Percentiles rank a stretch among this genome's conserved stretches.
phyloP scores from a whole-genome alignment of 345 rosid genomes.

The Melaleuca alternifolia region DNA sequence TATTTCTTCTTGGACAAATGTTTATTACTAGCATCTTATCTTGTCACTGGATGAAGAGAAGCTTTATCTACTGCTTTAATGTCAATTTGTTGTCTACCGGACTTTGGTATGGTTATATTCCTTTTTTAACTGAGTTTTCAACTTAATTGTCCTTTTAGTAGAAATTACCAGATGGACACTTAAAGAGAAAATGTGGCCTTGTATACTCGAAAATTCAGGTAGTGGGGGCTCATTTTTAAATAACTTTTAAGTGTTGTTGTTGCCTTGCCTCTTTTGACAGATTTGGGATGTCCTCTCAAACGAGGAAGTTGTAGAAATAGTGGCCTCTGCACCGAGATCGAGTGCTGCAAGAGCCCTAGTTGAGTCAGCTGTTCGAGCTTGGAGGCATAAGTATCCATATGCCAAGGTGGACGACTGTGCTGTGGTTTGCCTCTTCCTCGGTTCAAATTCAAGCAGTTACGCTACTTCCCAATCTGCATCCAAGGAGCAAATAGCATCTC shows the following conservation, averaged over 20 bases:
- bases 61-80: neutral
- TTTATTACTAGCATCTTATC: neutral
- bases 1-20: neutral
- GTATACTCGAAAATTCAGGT: neutral
- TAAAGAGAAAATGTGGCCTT: neutral
- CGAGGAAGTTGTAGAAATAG: constrained; percentile 27
- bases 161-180: neutral
- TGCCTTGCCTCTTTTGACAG: neutral
- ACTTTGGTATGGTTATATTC: neutral
- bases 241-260: neutral
- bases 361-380: constrained; percentile 24
- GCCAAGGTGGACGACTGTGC: constrained; percentile 38
- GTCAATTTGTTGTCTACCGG: neutral
- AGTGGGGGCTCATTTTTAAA: neutral
- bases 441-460: neutral
- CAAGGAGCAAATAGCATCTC: neutral
- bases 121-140: neutral
- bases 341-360: constrained; percentile 25
- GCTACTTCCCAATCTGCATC: neutral
- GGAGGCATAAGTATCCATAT: constrained; percentile 30
- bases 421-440: constrained; percentile 31
- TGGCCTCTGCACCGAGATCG: constrained; percentile 23
- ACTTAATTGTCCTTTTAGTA: neutral
- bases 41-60: neutral
- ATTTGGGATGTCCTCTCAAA: constrained; percentile 44